Percentiles rank a stretch among this genome's conserved stretches.
phyloP scores from a whole-genome alignment of 2,329 filamentous ascomycete species.

The Bipolaris cookei region DNA sequence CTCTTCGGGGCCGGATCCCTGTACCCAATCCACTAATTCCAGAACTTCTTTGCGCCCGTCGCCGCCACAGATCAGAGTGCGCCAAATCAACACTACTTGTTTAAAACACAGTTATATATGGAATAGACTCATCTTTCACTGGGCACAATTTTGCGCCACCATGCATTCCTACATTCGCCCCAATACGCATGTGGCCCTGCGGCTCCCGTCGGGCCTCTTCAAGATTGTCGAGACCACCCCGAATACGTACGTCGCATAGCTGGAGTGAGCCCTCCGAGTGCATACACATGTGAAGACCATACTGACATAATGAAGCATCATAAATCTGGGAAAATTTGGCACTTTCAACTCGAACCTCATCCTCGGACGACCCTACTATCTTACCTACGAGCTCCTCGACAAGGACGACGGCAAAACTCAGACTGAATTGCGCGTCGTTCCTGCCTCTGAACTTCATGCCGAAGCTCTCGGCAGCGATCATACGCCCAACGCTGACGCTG shows the following conservation, averaged over 20 bases:
- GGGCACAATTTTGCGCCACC: conserved; percentile 19
- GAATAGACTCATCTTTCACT: conserved; percentile 8
- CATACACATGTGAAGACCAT: conserved; percentile 3
- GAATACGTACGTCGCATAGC: conserved; percentile 65
- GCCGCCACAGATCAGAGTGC: conserved; percentile 1
- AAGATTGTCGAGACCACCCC: conserved; percentile 66
- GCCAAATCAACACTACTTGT: neutral
- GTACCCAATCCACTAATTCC: conserved; percentile 13
- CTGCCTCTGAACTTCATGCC: conserved; percentile 80
- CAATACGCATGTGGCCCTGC: conserved; percentile 60
- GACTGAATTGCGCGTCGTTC: conserved; percentile 76
- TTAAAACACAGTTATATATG: conserved; percentile 15
- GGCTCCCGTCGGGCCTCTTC: conserved; percentile 64
- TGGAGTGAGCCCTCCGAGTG: conserved; percentile 39
- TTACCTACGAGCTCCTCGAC: conserved; percentile 89
- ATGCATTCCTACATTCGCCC: conserved; percentile 59
- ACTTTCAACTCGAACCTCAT: conserved; percentile 88
- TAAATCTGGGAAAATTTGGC: conserved; percentile 92
- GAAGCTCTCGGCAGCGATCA: conserved; percentile 68
- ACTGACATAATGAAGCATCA: conserved; percentile 63
- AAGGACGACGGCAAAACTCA: conserved; percentile 67
- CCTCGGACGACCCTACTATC: conserved; percentile 86
- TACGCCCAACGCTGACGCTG: conserved; percentile 47
- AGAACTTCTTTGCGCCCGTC: conserved; percentile 7
- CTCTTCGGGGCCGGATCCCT: conserved; percentile 6